These are phyloP conservation scores for Schizochytrium sp. DNA, from an alignment of 108 stramenopile genomes.

Conservation along the genomic window DNA sequence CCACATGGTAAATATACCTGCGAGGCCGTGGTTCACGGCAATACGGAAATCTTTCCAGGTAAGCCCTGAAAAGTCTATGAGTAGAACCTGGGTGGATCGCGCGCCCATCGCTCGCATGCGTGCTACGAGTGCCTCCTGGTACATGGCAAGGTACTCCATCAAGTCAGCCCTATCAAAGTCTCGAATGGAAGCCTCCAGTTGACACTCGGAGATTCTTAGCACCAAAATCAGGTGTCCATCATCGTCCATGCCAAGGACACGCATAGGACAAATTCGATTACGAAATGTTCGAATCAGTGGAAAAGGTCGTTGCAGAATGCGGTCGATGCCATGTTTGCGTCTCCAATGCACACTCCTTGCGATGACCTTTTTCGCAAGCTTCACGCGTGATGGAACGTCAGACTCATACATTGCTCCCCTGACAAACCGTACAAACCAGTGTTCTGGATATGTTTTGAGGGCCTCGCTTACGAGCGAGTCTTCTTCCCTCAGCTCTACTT, in stretches of 20 bases:
- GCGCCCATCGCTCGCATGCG: background rate
- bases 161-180: background rate
- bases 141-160: conserved; percentile 16
- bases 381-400: background rate
- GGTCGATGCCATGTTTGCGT: conserved; percentile 25
- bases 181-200: background rate
- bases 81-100: background rate
- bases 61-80: background rate
- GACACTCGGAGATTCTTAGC: background rate
- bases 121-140: conserved; percentile 8
- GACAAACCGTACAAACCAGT: conserved; percentile 21
- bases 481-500: conserved; percentile 5
- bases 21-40: conserved; percentile 14
- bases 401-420: conserved; percentile 16
- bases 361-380: background rate
- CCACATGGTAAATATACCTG: conserved; percentile 5
- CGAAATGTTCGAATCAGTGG: background rate
- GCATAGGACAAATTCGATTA: background rate
- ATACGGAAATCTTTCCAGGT: conserved; percentile 19
- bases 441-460: background rate
- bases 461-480: background rate
- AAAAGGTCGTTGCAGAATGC: background rate
- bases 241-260: background rate
- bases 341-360: background rate
- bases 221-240: background rate